Percentiles rank a stretch among this genome's conserved stretches.
Evolutionary conservation across 2,329 filamentous ascomycete species (phyloP).

Genomic region (Apiospora hydei): DNA sequence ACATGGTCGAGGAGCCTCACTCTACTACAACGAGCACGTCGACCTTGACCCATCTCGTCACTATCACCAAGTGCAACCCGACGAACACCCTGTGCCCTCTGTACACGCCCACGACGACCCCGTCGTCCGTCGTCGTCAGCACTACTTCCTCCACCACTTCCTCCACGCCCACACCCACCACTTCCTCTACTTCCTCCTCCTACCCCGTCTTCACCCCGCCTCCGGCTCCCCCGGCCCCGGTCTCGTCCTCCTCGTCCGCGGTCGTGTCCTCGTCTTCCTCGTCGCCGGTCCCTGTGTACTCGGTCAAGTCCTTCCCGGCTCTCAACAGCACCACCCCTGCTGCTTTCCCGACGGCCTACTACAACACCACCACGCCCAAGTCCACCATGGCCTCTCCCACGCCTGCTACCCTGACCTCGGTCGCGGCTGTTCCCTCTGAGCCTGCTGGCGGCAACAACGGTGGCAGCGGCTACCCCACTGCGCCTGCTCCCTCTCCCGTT

Average conservation of each 20-base stretch:
- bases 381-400: conserved; percentile 23
- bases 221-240: conserved; percentile 22
- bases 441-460: conserved; percentile 7
- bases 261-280: conserved; percentile 27
- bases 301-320: conserved; percentile 20
- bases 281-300: conserved; percentile 18
- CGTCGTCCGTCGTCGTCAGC: conserved; percentile 7
- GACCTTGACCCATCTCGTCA: conserved; percentile 40
- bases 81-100: conserved; percentile 35
- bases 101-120: conserved; percentile 34
- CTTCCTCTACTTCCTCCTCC: conserved; percentile 4
- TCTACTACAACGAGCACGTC: conserved; percentile 39
- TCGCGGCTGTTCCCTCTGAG: conserved; percentile 23
- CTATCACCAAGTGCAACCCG: conserved; percentile 38
- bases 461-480: conserved; percentile 28
- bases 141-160: conserved; percentile 30
- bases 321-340: conserved; percentile 25
- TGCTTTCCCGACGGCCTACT: conserved; percentile 20
- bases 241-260: conserved; percentile 22
- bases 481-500: conserved; percentile 28
- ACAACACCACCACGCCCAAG: conserved; percentile 24
- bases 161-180: conserved; percentile 17
- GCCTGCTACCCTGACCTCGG: conserved; percentile 26
- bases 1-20: not conserved
- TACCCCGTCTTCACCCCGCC: not conserved